A percentile compares a stretch with the other conserved stretches of the same genome.
phyloP scores from a whole-genome alignment of 1,139 yeast species.

The Yamadazyma pseudoaaseri region DNA sequence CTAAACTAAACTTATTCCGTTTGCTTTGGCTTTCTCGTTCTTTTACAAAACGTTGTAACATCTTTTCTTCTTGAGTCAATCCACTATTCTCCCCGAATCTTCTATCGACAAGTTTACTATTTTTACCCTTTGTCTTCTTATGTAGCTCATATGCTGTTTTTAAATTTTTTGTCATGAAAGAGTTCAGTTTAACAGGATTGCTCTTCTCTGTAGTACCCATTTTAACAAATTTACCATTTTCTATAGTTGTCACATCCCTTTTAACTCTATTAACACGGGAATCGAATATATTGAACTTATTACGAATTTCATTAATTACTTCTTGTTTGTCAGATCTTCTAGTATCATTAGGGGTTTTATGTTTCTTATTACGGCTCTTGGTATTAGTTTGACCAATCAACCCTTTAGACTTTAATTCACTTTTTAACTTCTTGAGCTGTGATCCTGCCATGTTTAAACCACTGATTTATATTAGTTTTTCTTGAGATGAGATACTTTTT shows the following conservation, averaged over 20 bases:
- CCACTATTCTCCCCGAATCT: constrained; percentile 85
- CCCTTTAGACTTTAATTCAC: constrained; percentile 73
- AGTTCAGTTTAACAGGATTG: constrained; percentile 52
- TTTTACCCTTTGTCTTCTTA: constrained; percentile 59
- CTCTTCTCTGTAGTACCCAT: constrained; percentile 53
- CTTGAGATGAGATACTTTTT: constrained; percentile 10
- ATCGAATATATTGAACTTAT: constrained; percentile 89
- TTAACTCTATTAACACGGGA: constrained; percentile 69
- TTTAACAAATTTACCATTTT: constrained; percentile 53
- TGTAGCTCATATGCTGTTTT: constrained; percentile 65
- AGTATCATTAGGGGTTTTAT: constrained; percentile 59
- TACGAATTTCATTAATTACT: constrained; percentile 62
- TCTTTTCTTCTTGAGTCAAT: constrained; percentile 83
- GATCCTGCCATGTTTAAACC: constrained; percentile 72
- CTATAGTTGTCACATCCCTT: constrained; percentile 56
- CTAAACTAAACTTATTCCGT: constrained; percentile 61
- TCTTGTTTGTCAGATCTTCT: constrained; percentile 65
- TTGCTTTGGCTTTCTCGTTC: constrained; percentile 68
- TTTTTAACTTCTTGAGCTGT: constrained; percentile 80
- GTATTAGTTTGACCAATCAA: constrained; percentile 77
- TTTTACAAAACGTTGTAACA: constrained; percentile 90
- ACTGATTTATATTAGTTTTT: not conserved
- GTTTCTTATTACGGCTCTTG: constrained; percentile 52
- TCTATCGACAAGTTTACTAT: constrained; percentile 79
- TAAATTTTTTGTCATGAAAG: constrained; percentile 75